A percentile compares a stretch with the other conserved stretches of the same genome.
phyloP scores from a whole-genome alignment of 257 asterid species.

The Cordia subcordata region DNA sequence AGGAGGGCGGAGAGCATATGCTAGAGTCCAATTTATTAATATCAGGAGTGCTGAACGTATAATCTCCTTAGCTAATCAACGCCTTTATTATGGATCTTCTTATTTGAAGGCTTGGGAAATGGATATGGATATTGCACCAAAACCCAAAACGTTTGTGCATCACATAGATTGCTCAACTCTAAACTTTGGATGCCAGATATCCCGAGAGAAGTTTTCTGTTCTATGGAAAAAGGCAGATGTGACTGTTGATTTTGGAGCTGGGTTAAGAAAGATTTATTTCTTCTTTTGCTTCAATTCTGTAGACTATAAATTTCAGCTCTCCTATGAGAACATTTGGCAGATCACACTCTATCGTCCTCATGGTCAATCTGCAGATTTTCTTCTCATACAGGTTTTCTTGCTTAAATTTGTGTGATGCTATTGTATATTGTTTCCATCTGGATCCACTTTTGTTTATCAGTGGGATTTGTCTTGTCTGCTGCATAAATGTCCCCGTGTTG shows the following conservation, averaged over 20 bases:
- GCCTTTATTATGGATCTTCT: slow-evolving; percentile 46
- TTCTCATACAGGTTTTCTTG: slow-evolving; percentile 65
- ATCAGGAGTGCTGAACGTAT: slow-evolving; percentile 25
- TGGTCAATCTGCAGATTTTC: slow-evolving; percentile 26
- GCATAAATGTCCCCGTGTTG: no score
- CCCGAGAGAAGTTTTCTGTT: slow-evolving; percentile 39
- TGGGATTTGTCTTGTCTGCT: no score
- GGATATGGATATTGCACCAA: slow-evolving; percentile 33
- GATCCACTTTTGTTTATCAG: not conserved
- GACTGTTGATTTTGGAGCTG: slow-evolving; percentile 48
- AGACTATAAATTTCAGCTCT: slow-evolving; percentile 68
- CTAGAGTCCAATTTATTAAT: slow-evolving; percentile 58
- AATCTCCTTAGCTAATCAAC: slow-evolving; percentile 20
- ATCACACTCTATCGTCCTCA: slow-evolving; percentile 37
- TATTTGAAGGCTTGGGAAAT: slow-evolving; percentile 47
- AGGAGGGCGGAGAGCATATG: slow-evolving; percentile 47
- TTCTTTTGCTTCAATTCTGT: slow-evolving; percentile 16
- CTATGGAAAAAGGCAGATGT: slow-evolving; percentile 37
- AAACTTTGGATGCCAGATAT: slow-evolving; percentile 60
- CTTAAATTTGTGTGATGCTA: not conserved
- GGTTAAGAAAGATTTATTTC: slow-evolving; percentile 51
- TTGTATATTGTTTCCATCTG: not conserved
- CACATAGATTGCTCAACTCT: slow-evolving; percentile 40
- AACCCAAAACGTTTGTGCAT: slow-evolving; percentile 21
- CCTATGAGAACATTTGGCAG: slow-evolving; percentile 67